Conservation (phyloP, 139 green algal genomes). For the Tetraselmis striata region DNA sequence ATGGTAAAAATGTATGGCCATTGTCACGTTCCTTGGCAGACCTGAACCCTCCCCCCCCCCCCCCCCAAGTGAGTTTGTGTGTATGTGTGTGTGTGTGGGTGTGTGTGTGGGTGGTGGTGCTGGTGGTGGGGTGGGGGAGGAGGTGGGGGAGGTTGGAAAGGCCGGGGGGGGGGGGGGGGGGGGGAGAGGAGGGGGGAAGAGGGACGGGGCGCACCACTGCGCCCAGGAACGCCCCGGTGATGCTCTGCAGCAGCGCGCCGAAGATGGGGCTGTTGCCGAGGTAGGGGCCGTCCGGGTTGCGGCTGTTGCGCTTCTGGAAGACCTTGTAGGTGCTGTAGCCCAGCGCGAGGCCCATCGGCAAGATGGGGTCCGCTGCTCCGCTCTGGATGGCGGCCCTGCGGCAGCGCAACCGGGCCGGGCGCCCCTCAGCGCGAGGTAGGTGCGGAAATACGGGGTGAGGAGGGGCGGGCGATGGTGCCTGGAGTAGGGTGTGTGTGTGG, state of each 20-base stretch:
- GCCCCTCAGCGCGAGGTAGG: background rate
- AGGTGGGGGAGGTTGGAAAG: background rate
- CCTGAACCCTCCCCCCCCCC: too few relatives aligned
- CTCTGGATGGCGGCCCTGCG: conserved; percentile 30
- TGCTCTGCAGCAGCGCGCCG: conserved; percentile 41
- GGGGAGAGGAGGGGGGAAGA: too few relatives aligned
- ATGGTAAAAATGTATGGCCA: too few relatives aligned
- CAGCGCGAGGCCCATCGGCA: conserved; percentile 41
- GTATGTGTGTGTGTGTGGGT: background rate
- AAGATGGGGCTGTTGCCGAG: conserved; percentile 63
- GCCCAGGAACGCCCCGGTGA: background rate
- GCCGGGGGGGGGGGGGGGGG: too few relatives aligned
- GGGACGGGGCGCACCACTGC: background rate
- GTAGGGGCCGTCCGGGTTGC: conserved; percentile 57
- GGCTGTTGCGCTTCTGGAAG: conserved; percentile 38
- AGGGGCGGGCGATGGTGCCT: too few relatives aligned
- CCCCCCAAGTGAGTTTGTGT: background rate
- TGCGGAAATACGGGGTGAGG: too few relatives aligned
- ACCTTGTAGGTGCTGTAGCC: conserved; percentile 49
- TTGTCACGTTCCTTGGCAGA: too few relatives aligned
- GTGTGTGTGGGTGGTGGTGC: background rate
- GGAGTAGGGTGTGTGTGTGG: too few relatives aligned
- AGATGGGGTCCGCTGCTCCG: conserved; percentile 38
- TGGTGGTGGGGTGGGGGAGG: background rate
- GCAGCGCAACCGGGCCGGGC: background rate